A percentile compares a stretch with the other conserved stretches of the same genome.
Evolutionary conservation across 257 asterid species (phyloP).

Genomic region (Eustoma russellianum): DNA sequence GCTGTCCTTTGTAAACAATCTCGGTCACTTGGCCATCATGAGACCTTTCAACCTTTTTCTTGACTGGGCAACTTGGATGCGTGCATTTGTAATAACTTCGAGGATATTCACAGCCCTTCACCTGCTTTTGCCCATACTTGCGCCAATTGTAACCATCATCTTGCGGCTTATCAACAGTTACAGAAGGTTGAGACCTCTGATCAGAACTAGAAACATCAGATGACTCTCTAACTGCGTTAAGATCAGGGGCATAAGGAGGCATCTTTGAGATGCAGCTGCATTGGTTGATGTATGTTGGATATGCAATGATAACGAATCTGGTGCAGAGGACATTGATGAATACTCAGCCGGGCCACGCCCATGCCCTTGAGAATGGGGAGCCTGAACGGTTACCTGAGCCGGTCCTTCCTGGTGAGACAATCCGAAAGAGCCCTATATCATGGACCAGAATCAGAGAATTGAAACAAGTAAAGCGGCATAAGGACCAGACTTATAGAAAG

Average conservation of each 20-base stretch:
- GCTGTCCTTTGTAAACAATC: slow-evolving; percentile 63
- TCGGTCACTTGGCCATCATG: slow-evolving; percentile 45
- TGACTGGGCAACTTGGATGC: slow-evolving; percentile 53
- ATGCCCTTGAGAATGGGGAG: slow-evolving; percentile 32
- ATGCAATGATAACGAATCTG: slow-evolving; percentile 20
- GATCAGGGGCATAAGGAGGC: slow-evolving; percentile 15
- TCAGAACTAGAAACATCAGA: slow-evolving; percentile 31
- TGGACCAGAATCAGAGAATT: slow-evolving; percentile 10
- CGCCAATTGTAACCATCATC: slow-evolving; percentile 53
- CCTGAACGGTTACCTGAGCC: slow-evolving; percentile 44
- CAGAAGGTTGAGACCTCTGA: slow-evolving; percentile 35
- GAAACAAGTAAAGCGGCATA: not conserved
- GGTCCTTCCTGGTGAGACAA: slow-evolving; percentile 48
- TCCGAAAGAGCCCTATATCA: slow-evolving; percentile 42
- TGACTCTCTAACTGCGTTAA: slow-evolving; percentile 22
- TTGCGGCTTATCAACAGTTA: slow-evolving; percentile 44
- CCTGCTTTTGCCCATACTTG: slow-evolving; percentile 52
- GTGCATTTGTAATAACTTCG: slow-evolving; percentile 72
- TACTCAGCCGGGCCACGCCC: slow-evolving; percentile 30
- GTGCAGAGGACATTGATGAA: slow-evolving; percentile 31
- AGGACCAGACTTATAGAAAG: no score
- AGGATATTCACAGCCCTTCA: slow-evolving; percentile 50
- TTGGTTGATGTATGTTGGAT: slow-evolving; percentile 16
- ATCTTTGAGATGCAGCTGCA: slow-evolving; percentile 21
- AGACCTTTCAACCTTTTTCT: slow-evolving; percentile 60